Conservation (phyloP, 148 eudicot species). For the Beta vulgaris region DNA sequence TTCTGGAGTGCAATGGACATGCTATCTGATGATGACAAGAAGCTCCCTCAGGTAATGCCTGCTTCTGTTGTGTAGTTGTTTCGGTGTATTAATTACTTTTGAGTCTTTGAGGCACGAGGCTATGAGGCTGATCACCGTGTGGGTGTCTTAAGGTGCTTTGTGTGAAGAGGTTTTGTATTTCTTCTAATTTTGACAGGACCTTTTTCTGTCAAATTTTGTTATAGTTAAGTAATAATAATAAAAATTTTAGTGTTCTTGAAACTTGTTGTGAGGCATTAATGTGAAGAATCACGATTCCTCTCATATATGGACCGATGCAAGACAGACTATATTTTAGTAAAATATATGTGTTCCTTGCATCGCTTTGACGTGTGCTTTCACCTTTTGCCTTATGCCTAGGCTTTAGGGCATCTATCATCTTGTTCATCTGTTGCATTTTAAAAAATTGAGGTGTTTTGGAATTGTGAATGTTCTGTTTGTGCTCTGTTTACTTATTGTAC, state of each 20-base stretch:
- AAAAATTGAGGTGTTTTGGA: not conserved
- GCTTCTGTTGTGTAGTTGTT: slow-evolving; percentile 5
- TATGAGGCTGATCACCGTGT: not conserved
- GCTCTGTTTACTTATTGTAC: not conserved
- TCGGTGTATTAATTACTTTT: not conserved
- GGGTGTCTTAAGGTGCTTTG: not conserved
- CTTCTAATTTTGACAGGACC: no score
- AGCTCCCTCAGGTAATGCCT: slow-evolving; percentile 79
- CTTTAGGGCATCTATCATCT: not conserved
- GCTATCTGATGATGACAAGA: slow-evolving; percentile 97
- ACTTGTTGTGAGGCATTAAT: not conserved
- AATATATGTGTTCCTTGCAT: not conserved
- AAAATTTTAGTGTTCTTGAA: no score
- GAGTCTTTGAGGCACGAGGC: not conserved
- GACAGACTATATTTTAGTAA: not conserved
- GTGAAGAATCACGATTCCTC: not conserved
- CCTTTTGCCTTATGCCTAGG: not conserved
- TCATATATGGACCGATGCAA: not conserved
- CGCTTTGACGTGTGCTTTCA: not conserved
- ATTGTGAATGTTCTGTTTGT: not conserved
- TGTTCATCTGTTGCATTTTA: not conserved
- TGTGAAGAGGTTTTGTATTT: no score
- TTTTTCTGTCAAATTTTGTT: no score
- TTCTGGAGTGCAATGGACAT: slow-evolving; percentile 99
- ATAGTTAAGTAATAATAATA: no score